These are phyloP conservation scores for Paramecium sonneborni DNA, from an alignment of 73 alveolate genomes.

Conservation along the genomic window DNA sequence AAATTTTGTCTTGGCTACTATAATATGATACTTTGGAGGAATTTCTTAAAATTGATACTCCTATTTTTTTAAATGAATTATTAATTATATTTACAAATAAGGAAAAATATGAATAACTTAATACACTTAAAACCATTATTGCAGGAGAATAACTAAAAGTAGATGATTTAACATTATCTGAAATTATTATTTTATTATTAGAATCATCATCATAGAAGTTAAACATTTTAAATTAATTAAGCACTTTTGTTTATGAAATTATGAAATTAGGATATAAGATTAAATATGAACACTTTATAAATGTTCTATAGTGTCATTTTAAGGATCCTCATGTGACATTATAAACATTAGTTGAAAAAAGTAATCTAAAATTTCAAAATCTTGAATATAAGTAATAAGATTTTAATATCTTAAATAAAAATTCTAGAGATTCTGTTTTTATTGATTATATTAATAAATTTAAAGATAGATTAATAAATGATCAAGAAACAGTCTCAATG, in stretches of 20 bases:
- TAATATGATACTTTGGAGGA: conserved; percentile 22
- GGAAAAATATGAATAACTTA: neutral
- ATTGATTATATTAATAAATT: neutral
- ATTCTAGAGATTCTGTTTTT: neutral
- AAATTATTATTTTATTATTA: neutral
- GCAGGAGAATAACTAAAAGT: neutral
- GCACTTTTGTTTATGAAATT: neutral
- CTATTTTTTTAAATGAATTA: neutral
- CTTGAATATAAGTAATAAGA: neutral
- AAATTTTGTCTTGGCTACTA: conserved; percentile 10
- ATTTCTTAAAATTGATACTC: neutral
- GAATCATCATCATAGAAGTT: neutral
- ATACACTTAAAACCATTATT: neutral
- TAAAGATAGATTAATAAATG: neutral
- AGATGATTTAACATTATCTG: neutral
- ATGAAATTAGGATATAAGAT: conserved; percentile 24
- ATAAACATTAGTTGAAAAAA: neutral
- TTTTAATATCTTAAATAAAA: neutral
- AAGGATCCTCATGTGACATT: neutral
- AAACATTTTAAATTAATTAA: neutral
- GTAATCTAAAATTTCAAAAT: neutral
- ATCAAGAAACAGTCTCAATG: neutral
- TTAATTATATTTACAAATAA: neutral
- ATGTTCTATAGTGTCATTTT: neutral
- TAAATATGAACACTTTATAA: neutral